Conservation (phyloP, 1,284 basidiomycete genomes). For the Cryptococcus floricola region DNA sequence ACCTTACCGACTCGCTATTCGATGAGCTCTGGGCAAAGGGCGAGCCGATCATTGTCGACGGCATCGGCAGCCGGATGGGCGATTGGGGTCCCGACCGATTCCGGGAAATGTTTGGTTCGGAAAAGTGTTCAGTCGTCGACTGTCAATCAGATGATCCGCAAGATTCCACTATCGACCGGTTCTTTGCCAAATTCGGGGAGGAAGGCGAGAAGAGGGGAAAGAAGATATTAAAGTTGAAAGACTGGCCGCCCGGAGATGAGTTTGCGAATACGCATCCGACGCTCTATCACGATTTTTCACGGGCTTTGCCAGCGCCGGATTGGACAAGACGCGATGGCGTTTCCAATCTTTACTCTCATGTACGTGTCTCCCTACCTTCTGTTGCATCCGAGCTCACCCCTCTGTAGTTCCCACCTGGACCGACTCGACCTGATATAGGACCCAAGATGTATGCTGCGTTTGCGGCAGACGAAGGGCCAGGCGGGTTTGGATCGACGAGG, state of each 20-base stretch:
- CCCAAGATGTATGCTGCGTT: constrained; percentile 57
- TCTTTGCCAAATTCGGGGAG: constrained; percentile 76
- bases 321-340: constrained; percentile 84
- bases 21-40: constrained; percentile 67
- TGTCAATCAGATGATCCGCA: constrained; percentile 68
- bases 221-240: constrained; percentile 77
- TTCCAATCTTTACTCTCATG: constrained; percentile 66
- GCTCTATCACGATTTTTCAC: constrained; percentile 80
- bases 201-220: constrained; percentile 55
- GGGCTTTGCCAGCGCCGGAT: constrained; percentile 77
- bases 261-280: constrained; percentile 71
- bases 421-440: constrained; percentile 81
- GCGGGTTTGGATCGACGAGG: constrained; percentile 56
- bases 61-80: constrained; percentile 58
- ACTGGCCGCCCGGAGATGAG: constrained; percentile 85
- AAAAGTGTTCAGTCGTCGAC: constrained; percentile 70
- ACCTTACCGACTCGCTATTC: constrained; percentile 63
- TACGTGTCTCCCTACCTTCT: constrained; percentile 15
- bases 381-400: neutral
- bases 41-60: constrained; percentile 70
- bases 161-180: constrained; percentile 65
- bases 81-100: constrained; percentile 81
- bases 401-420: constrained; percentile 78
- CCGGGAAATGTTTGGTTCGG: constrained; percentile 62
- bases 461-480: constrained; percentile 15